Evolutionary conservation across 164 flowering plant species (phyloP), one percentile per base, ranked within the genome.

Genomic region (Malania oleifera): DNA sequence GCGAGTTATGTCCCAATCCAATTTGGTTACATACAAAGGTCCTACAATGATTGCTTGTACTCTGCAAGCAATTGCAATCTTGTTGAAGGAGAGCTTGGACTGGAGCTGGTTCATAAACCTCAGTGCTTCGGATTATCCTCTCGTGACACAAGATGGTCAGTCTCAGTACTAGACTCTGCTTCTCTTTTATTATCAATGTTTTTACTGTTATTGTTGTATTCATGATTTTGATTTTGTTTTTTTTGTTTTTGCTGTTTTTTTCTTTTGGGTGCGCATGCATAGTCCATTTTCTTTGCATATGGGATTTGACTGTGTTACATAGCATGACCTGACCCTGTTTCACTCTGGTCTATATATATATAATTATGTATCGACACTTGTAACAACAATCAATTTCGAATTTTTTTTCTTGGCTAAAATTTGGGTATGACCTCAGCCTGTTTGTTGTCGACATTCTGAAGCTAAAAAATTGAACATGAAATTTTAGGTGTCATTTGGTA

Each of bases 61-160:
- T 7, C 91, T 93, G 50, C 97, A 93, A 66, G 99, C 99, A 0
- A 72, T 85, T 51, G 85, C 99, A 7, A 80, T 93, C 67, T 57
- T 93, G 74, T 67, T 93, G 70, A 93, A 70, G 77, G 95, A 88
- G 71, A 78, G 86, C 64, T 60, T 60, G 60, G 79, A 77, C 17
- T 93, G 99, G 99, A 96, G 90, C 63, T 93, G 99, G 97, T 93
- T 93, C 73, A 80, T 93, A 38, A 93, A 93, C 65, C 91, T 93
- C 64, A 90, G 99, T 64, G 97, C 99, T 59, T 88, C 99, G 5
- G 97, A 93, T 79, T 93, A 93, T 81, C 99, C 99, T 52, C 92
- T 93, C 14, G 77, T 90, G 71, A 84, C 96, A 31, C 99, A 88
- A 79, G 99, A 93, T 73, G 99, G 97, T 93, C 20, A 83, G 95